phyloP scores from a whole-genome alignment of 768 basidiomycete species.

The Gloeostereum incarnatum region DNA sequence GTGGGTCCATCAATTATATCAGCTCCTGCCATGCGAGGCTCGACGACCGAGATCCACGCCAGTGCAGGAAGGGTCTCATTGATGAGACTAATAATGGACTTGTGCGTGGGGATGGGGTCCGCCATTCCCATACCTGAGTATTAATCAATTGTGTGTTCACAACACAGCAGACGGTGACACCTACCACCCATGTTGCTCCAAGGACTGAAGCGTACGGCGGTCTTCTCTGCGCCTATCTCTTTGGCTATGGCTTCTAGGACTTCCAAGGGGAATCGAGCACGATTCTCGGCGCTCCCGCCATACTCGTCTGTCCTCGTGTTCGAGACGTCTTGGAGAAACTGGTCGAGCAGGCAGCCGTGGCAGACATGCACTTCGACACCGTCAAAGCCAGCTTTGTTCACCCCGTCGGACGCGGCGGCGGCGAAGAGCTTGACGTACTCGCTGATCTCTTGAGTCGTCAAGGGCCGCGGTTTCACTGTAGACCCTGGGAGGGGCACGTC shows the following conservation, averaged over 20 bases:
- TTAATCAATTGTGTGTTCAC: background rate
- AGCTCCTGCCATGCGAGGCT: constrained; percentile 12
- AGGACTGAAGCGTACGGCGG: constrained; percentile 32
- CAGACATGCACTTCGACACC: constrained; percentile 33
- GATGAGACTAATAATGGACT: constrained; percentile 27
- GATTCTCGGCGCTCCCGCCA: constrained; percentile 39
- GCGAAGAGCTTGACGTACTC: constrained; percentile 27
- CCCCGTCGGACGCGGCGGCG: constrained; percentile 28
- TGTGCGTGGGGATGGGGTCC: constrained; percentile 30
- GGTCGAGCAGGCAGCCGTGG: constrained; percentile 22
- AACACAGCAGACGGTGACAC: background rate
- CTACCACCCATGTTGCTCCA: constrained; percentile 19
- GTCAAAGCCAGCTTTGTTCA: constrained; percentile 40
- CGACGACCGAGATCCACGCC: constrained; percentile 29
- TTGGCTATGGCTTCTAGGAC: constrained; percentile 26
- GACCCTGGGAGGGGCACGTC: constrained; percentile 3
- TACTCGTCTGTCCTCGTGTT: constrained; percentile 40
- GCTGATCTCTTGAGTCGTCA: constrained; percentile 26
- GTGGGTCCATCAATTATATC: background rate
- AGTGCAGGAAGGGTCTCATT: constrained; percentile 21
- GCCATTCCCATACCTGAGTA: constrained; percentile 21
- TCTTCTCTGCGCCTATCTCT: constrained; percentile 30
- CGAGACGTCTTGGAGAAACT: constrained; percentile 28
- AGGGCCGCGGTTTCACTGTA: constrained; percentile 14
- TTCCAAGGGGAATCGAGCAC: constrained; percentile 33